phyloP scores from a whole-genome alignment of 495 filamentous ascomycete species.

The Venustampulla echinocandica region DNA sequence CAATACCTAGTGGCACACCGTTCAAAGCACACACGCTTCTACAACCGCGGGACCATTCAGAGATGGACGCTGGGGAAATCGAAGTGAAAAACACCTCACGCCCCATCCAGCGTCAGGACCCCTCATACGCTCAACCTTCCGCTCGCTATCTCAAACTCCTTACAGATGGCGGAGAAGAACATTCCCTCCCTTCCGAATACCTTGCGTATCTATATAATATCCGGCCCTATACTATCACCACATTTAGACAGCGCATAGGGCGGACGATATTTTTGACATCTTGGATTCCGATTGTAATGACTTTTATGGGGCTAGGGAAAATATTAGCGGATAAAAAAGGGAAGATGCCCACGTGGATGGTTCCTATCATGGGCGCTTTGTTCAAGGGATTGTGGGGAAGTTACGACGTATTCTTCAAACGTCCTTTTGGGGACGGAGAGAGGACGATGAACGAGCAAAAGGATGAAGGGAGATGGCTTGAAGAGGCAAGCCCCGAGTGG shows the following conservation, averaged over 20 bases:
- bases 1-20: conserved; percentile 1
- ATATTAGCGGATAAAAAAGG: conserved; percentile 55
- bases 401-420: conserved; percentile 64
- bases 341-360: conserved; percentile 57
- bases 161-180: conserved; percentile 64
- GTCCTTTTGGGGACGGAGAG: conserved; percentile 82
- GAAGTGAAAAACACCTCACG: not conserved
- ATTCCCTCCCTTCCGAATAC: conserved; percentile 68
- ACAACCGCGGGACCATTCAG: not conserved
- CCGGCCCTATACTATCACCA: conserved; percentile 61
- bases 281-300: conserved; percentile 51
- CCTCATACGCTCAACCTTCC: conserved; percentile 70
- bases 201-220: conserved; percentile 56
- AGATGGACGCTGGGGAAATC: not conserved
- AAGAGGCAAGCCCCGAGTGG: too few species aligned
- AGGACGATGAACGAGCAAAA: conserved; percentile 42
- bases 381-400: conserved; percentile 55
- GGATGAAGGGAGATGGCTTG: too few species aligned
- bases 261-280: conserved; percentile 46
- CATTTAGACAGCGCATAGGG: conserved; percentile 55
- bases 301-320: conserved; percentile 37
- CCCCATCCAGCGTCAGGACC: conserved; percentile 45
- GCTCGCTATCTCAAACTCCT: conserved; percentile 74
- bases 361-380: conserved; percentile 33
- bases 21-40: conserved; percentile 41